A percentile compares a stretch with the other conserved stretches of the same genome.
Evolutionary conservation across 2,329 filamentous ascomycete species (phyloP).

Genomic region (Fonsecaea erecta): DNA sequence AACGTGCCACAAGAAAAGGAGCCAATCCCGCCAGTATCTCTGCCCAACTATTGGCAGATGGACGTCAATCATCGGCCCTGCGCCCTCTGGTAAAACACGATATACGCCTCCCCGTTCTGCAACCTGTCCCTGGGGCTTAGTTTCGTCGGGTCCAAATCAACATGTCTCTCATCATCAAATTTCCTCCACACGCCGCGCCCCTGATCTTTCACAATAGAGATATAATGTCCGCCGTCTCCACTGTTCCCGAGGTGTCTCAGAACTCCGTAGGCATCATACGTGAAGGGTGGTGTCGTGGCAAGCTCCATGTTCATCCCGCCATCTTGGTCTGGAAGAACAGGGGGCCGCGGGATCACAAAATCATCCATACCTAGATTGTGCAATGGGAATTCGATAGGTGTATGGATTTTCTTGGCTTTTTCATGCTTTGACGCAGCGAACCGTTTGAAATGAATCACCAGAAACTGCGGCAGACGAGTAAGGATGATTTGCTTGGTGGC

Average conservation of each 20-base stretch:
- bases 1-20: constrained; percentile 3
- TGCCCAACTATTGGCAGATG: neutral
- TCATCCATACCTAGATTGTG: constrained; percentile 68
- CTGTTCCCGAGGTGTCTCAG: constrained; percentile 74
- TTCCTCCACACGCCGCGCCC: constrained; percentile 63
- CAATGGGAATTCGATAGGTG: constrained; percentile 76
- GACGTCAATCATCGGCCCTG: constrained; percentile 36
- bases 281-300: constrained; percentile 60
- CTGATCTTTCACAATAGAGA: constrained; percentile 68
- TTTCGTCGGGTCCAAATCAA: constrained; percentile 62
- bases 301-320: constrained; percentile 39
- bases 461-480: constrained; percentile 76
- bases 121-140: constrained; percentile 55
- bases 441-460: constrained; percentile 78
- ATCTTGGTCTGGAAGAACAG: constrained; percentile 40
- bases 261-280: constrained; percentile 86
- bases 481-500: constrained; percentile 74
- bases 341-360: constrained; percentile 60
- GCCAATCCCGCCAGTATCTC: neutral
- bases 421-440: constrained; percentile 64
- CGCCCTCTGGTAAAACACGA: constrained; percentile 66
- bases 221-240: constrained; percentile 78
- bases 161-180: constrained; percentile 63
- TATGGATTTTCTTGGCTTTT: constrained; percentile 69
- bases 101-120: constrained; percentile 68